Evolutionary conservation across 2,329 filamentous ascomycete species (phyloP), one percentile per base, ranked within the genome.

Genomic region (Pochonia chlamydosporia): DNA sequence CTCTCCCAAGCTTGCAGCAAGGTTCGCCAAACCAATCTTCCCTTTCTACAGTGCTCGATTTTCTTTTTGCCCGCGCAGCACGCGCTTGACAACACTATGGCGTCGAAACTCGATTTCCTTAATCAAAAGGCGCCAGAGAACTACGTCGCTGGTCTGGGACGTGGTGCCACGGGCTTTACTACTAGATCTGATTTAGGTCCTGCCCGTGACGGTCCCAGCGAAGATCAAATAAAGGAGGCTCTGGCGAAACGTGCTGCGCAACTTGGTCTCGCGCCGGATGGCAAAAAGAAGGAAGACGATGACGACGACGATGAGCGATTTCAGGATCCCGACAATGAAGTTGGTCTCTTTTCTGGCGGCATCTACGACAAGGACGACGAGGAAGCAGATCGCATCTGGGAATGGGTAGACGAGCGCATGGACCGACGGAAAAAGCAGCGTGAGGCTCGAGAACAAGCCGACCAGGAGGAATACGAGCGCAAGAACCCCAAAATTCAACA

Each of bases 401-500:
- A 91, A 60, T 87, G 89, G 63, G 88, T 99, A 54, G 93, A 99
- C 61, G 93, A 96, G 73, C 92, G 87, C 70, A 97, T 99, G 92
- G 91, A 95, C 56, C 80, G 93, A 56, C 78, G 93, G 53, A 95
- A 86, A 72, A 79, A 79, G 57, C 84, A 92, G 81, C 95, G 93
- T 81, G 93, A 99, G 86, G 86, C 85, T 63, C 89, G 93, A 66
- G 93, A 99, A 69, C 76, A 87, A 65, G 80, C 88, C 72, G 92
- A 99, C 74, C 82, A 79, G 66, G 89, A 96, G 63, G 91, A 97
- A 61, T 95, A 96, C 77, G 92, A 99, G 72, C 84, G 86, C 57
- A 92, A 96, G 66, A 97, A 99, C 64, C 93, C 93, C 13, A 99
- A 97, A 70, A 96, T 99, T 44, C 89, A 95, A 63, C 89, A 96